Base-by-base conservation (phyloP, 2,329 filamentous ascomycete genomes). In the Aspergillus hiratsukae region DNA sequence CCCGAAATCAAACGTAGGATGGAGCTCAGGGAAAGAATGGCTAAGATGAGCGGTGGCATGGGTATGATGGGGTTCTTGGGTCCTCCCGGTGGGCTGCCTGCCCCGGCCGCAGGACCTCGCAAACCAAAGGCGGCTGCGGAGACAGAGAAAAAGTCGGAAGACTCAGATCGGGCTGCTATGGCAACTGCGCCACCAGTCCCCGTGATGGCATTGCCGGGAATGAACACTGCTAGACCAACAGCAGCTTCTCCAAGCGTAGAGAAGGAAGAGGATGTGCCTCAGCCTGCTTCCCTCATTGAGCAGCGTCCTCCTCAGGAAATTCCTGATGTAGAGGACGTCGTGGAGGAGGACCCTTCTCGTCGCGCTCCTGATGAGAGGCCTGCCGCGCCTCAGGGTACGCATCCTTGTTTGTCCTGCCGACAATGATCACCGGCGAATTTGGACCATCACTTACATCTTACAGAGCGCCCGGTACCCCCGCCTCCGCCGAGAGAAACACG, bases 21-120 rank as follows among this genome's bases (percentile, higher is more conserved):
- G 75, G 93, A 97, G 71, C 80, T 99, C 31, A 86, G 94, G 58
- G 91, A 94, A 59, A 86, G 94, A 65, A 99, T 99, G 91, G 94
- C 94, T 48, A 97, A 96, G 76, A 94, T 99, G 88, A 96, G 93
- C 64, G 93, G 93, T 54, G 93, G 93, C 23, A 96, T 96, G 90
- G 91, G 91, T 49, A 96, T 97, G 88, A 86, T 91, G 70, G 90
- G 91, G 66, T 94, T 97, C 86, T 95, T 96, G 72, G 90, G 90
- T 19, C 83, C 83, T 21, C 85, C 87, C 37, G 83, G 82, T 40
- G 85, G 72, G 29, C 82, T 88, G 76, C 78, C 81, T 57, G 76
- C 75, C 70, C 59, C 67, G 62, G 62, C 68, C 53, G 54, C 57
- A 35, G 58, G 56, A 45, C 48, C 77, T 51, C 78, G 79, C 62